phyloP scores from a whole-genome alignment of 495 filamentous ascomycete species.

The Pseudoneurospora amorphoporcata region DNA sequence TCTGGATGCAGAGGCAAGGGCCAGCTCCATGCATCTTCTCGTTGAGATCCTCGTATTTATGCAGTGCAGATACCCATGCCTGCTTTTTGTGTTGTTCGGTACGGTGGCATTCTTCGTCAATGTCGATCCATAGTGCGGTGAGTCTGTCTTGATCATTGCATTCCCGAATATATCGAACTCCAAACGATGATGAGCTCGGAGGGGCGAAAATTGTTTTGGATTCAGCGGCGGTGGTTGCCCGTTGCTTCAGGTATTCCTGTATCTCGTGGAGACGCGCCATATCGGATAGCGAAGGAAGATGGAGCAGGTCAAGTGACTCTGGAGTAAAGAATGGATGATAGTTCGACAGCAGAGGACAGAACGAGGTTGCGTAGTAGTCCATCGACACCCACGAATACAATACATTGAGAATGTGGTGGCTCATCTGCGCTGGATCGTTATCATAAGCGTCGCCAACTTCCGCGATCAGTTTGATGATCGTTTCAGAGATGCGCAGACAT shows the following conservation, averaged over 20 bases:
- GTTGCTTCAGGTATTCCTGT: not conserved
- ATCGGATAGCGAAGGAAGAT: slow-evolving; percentile 27
- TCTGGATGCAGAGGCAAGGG: not conserved
- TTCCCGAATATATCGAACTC: not conserved
- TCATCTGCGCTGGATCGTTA: slow-evolving; percentile 34
- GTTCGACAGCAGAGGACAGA: slow-evolving; percentile 25
- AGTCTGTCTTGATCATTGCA: not conserved
- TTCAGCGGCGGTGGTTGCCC: not conserved
- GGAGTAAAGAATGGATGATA: slow-evolving; percentile 32
- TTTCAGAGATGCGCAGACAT: slow-evolving; percentile 15
- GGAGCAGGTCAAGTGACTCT: slow-evolving; percentile 41
- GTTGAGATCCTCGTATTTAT: not conserved
- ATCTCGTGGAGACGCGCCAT: slow-evolving; percentile 34
- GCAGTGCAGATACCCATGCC: not conserved
- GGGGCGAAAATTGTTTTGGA: slow-evolving; percentile 37
- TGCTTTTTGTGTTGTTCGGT: not conserved
- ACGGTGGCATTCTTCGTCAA: not conserved
- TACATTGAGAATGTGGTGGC: slow-evolving; percentile 29
- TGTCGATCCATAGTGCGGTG: not conserved
- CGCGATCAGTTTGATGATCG: slow-evolving; percentile 29
- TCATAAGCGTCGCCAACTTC: slow-evolving; percentile 31
- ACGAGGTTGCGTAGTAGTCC: slow-evolving; percentile 22
- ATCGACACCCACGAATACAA: slow-evolving; percentile 37
- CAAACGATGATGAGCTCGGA: not conserved
- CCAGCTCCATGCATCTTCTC: not conserved